A percentile compares a stretch with the other conserved stretches of the same genome.
These are phyloP conservation scores for Pseudohyphozyma bogoriensis DNA, from an alignment of 768 basidiomycete species.

Conservation along the genomic window DNA sequence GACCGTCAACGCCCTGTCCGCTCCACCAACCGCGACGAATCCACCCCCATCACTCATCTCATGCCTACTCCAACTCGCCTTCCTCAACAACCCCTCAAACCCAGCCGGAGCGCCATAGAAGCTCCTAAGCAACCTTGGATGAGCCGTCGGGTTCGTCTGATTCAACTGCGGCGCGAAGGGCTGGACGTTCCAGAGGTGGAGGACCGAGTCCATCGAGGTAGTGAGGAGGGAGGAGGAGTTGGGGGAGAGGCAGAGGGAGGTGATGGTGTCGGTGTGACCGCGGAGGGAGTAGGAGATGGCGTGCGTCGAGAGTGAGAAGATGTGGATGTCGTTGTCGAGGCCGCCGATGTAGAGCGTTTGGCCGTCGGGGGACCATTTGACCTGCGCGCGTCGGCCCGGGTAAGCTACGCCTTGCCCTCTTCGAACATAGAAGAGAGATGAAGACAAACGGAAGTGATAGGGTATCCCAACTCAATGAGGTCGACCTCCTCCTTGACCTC, in stretches of 20 bases:
- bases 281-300: conserved; percentile 66
- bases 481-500: conserved; percentile 67
- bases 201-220: conserved; percentile 78
- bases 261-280: conserved; percentile 87
- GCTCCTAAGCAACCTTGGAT: conserved; percentile 28
- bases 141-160: conserved; percentile 57
- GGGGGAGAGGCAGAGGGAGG: conserved; percentile 84
- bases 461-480: conserved; percentile 64
- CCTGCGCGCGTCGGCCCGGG: background rate
- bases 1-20: conserved; percentile 42
- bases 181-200: conserved; percentile 81
- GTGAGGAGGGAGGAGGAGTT: conserved; percentile 78
- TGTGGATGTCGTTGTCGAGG: conserved; percentile 92
- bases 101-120: conserved; percentile 73
- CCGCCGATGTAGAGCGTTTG: conserved; percentile 81
- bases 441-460: conserved; percentile 59
- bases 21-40: conserved; percentile 41
- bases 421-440: background rate
- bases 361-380: conserved; percentile 74
- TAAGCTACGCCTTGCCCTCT: background rate
- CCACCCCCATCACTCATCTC: conserved; percentile 29
- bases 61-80: conserved; percentile 57
- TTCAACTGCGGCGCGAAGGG: conserved; percentile 82
- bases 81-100: conserved; percentile 77
- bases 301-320: conserved; percentile 39